These are phyloP conservation scores for Kwoniella sp. DNA, from an alignment of 768 basidiomycete species.

Conservation along the genomic window DNA sequence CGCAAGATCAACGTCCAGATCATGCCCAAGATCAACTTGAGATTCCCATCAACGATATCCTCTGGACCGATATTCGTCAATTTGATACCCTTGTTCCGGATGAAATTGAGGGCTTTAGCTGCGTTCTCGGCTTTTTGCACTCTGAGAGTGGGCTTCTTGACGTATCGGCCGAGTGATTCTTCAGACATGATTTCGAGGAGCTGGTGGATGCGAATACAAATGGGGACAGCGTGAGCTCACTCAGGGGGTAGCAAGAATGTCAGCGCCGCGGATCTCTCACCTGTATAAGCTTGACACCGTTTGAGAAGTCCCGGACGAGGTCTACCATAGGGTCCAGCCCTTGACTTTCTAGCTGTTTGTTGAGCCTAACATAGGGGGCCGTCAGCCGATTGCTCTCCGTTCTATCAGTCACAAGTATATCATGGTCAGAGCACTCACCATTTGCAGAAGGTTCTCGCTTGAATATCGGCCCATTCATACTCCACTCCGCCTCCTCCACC, in stretches of 20 bases:
- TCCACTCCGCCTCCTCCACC: conserved; percentile 6
- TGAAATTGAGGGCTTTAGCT: conserved; percentile 93
- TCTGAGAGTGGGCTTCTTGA: conserved; percentile 82
- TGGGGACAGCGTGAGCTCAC: conserved; percentile 10
- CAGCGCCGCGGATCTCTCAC: conserved; percentile 61
- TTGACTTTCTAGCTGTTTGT: conserved; percentile 85
- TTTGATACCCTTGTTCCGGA: conserved; percentile 88
- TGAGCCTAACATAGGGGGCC: conserved; percentile 67
- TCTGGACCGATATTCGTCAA: conserved; percentile 95
- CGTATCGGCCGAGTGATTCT: conserved; percentile 86
- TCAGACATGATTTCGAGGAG: conserved; percentile 93
- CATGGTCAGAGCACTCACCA: conserved; percentile 34
- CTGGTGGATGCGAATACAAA: not conserved
- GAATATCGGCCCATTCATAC: conserved; percentile 28
- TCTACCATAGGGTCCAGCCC: conserved; percentile 86
- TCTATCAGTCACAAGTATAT: not conserved
- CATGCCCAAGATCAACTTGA: conserved; percentile 87
- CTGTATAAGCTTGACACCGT: conserved; percentile 93
- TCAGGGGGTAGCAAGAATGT: conserved; percentile 19
- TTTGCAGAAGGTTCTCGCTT: conserved; percentile 53
- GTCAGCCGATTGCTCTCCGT: not conserved
- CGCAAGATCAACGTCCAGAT: conserved; percentile 98
- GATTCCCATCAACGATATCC: conserved; percentile 98
- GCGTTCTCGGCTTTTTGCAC: conserved; percentile 98
- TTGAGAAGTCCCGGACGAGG: conserved; percentile 84